These are phyloP conservation scores for Diphasiastrum complanatum DNA, from an alignment of 83 land plant species.

Conservation along the genomic window DNA sequence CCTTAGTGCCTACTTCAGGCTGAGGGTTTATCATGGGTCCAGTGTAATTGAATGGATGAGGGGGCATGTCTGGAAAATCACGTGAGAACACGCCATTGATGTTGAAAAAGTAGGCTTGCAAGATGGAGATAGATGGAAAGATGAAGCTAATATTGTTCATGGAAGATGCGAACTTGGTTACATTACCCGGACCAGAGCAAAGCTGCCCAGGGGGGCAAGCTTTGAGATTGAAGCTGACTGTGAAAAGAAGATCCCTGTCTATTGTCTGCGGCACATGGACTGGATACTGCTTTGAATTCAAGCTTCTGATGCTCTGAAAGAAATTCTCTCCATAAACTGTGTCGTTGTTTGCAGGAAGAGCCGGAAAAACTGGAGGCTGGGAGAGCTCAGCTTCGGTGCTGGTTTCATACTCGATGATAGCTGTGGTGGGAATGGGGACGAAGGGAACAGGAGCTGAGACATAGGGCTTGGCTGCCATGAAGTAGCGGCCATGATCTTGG, in stretches of 20 bases:
- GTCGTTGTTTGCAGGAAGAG: constrained; percentile 1
- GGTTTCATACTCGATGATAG: constrained; percentile 3
- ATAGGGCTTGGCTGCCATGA: too few species aligned
- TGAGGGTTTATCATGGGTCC: neutral
- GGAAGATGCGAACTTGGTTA: neutral
- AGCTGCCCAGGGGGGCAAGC: neutral
- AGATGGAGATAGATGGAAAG: neutral
- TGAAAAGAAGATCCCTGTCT: neutral
- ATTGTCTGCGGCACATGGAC: constrained; percentile 6
- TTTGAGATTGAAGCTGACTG: neutral
- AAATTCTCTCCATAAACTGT: neutral
- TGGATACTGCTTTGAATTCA: too few species aligned
- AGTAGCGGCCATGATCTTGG: too few species aligned
- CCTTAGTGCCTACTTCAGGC: neutral
- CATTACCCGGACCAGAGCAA: neutral
- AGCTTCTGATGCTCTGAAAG: neutral
- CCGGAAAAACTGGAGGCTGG: neutral
- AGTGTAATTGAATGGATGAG: neutral
- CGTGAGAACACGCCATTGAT: neutral
- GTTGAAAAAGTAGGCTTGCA: constrained; percentile 7
- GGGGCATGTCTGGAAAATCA: constrained; percentile 4
- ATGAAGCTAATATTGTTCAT: constrained; percentile 8
- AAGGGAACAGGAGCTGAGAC: neutral
- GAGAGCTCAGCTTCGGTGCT: neutral
- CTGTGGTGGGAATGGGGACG: constrained; percentile 1